A percentile compares a stretch with the other conserved stretches of the same genome.
Conservation (phyloP, 2,329 filamentous ascomycete species). For the Botrytis squamosa region DNA sequence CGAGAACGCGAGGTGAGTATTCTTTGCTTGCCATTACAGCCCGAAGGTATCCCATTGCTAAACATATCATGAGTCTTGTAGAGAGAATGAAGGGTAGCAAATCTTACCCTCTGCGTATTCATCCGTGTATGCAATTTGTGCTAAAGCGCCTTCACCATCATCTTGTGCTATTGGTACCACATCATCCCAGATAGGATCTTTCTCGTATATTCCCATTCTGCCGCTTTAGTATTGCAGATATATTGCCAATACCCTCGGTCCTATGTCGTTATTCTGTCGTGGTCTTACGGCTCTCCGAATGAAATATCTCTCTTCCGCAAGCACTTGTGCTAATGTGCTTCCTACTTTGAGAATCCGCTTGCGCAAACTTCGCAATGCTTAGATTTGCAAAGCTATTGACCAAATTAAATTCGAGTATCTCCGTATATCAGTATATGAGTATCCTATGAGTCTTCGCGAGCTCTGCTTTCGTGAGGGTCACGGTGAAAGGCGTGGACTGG, state of each 20-base stretch:
- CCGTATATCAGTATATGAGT: background rate
- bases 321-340: background rate
- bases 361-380: background rate
- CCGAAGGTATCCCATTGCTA: slow-evolving; percentile 86
- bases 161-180: slow-evolving; percentile 78
- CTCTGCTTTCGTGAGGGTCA: background rate
- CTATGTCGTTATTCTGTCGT: background rate
- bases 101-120: slow-evolving; percentile 75
- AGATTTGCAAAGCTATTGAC: background rate
- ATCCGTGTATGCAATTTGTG: slow-evolving; percentile 86
- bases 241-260: background rate
- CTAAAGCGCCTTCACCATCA: slow-evolving; percentile 80
- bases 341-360: background rate
- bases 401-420: too few relatives aligned
- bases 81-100: background rate
- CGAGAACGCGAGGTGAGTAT: slow-evolving; percentile 72
- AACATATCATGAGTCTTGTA: slow-evolving; percentile 8
- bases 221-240: background rate
- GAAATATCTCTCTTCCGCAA: background rate
- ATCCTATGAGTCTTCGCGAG: background rate
- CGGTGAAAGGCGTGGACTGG: background rate
- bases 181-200: slow-evolving; percentile 78
- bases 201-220: slow-evolving; percentile 36
- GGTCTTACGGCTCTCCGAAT: background rate
- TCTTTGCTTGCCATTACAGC: slow-evolving; percentile 91